Evolutionary conservation across 2,329 filamentous ascomycete species (phyloP).

Genomic region (Exophiala spinifera): DNA sequence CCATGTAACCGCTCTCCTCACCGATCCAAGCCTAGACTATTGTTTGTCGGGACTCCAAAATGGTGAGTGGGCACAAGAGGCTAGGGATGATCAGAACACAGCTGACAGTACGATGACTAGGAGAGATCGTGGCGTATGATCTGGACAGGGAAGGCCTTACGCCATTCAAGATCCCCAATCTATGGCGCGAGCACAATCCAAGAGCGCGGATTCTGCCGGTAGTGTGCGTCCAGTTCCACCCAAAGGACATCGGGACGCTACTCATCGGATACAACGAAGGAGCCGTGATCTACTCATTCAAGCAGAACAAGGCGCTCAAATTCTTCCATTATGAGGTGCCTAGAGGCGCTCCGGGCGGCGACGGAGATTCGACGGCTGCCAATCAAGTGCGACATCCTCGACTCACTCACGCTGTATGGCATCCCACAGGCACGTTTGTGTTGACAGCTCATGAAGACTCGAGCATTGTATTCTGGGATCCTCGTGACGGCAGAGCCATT

Average conservation of each 20-base stretch:
- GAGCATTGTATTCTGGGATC: conserved; percentile 90
- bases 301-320: conserved; percentile 74
- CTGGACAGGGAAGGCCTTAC: conserved; percentile 76
- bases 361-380: conserved; percentile 56
- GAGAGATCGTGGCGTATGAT: conserved; percentile 89
- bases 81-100: background rate
- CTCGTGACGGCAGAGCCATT: conserved; percentile 79
- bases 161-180: conserved; percentile 78
- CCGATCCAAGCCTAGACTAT: conserved; percentile 91
- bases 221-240: conserved; percentile 79
- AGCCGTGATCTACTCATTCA: conserved; percentile 89
- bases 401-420: conserved; percentile 83
- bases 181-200: conserved; percentile 74
- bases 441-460: conserved; percentile 85
- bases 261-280: conserved; percentile 88
- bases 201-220: conserved; percentile 63
- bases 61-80: conserved; percentile 42
- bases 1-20: conserved; percentile 68
- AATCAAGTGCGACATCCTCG: conserved; percentile 66
- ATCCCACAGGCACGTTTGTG: conserved; percentile 88
- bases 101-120: conserved; percentile 33
- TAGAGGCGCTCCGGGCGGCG: conserved; percentile 75
- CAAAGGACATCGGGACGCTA: conserved; percentile 85
- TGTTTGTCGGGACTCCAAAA: conserved; percentile 78
- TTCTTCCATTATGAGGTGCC: conserved; percentile 83